These are phyloP conservation scores for Alternaria ventricosa DNA, from an alignment of 2,329 filamentous ascomycete species.

Conservation along the genomic window DNA sequence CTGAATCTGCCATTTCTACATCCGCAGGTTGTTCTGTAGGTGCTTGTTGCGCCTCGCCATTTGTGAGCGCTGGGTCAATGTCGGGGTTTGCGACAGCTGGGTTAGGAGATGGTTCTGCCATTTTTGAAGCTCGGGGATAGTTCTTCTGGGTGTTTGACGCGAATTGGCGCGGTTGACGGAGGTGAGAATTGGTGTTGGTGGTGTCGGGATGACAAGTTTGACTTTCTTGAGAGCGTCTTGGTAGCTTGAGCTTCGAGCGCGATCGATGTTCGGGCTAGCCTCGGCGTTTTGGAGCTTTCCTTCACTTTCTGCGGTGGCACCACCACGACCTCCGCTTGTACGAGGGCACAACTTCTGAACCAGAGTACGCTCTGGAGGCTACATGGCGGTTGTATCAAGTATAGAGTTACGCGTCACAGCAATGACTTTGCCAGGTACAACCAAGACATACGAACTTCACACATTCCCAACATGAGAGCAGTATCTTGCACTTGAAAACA, in stretches of 20 bases:
- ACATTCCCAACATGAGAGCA: neutral
- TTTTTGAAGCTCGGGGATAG: neutral
- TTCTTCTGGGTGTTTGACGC: neutral
- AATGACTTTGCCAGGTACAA: neutral
- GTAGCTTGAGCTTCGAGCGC: conserved; percentile 17
- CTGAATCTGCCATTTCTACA: conserved; percentile 40
- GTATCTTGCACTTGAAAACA: neutral
- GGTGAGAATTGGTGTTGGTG: neutral
- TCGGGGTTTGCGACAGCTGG: conserved; percentile 21
- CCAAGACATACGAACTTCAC: neutral
- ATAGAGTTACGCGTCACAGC: neutral
- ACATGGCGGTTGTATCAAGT: fast-evolving
- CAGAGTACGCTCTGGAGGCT: neutral
- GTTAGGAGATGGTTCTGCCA: conserved; percentile 8
- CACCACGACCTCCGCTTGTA: neutral
- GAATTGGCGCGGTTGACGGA: neutral
- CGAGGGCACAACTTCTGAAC: neutral
- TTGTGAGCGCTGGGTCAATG: conserved; percentile 23
- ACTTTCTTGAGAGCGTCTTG: conserved; percentile 3
- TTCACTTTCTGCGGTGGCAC: neutral
- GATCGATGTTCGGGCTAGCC: conserved; percentile 24
- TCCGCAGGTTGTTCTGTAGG: conserved; percentile 22
- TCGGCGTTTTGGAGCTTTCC: conserved; percentile 5
- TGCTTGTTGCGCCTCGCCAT: conserved; percentile 20
- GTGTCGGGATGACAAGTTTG: neutral